Evolutionary conservation across 331 rosid species (phyloP).

Genomic region (Dryas integrifolia): DNA sequence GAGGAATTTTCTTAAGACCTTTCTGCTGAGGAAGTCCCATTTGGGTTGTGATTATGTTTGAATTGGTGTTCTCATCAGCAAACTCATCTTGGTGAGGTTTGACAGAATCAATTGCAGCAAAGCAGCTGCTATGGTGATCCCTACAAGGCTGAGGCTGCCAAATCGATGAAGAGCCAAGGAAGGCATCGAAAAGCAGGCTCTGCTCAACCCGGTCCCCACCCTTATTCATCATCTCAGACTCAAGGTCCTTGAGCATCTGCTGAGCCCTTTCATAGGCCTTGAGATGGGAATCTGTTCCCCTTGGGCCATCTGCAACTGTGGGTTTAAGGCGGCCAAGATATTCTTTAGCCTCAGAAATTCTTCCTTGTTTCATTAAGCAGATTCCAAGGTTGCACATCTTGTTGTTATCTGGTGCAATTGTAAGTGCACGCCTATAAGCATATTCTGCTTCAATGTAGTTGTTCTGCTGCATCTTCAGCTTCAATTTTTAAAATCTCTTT

Average conservation of each 20-base stretch:
- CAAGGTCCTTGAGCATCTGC: constrained; percentile 91
- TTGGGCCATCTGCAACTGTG: constrained; percentile 79
- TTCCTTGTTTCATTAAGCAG: constrained; percentile 98
- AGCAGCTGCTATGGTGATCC: constrained; percentile 58
- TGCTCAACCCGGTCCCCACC: constrained; percentile 81
- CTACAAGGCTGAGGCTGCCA: constrained; percentile 99
- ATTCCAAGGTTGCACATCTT: constrained; percentile 97
- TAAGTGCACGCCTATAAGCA: constrained; percentile 79
- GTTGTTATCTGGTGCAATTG: constrained; percentile 82
- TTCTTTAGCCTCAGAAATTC: constrained; percentile 83
- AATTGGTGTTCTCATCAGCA: constrained; percentile 67
- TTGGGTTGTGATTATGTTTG: constrained; percentile 32
- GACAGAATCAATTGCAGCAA: constrained; percentile 30
- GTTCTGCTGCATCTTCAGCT: constrained; percentile 65
- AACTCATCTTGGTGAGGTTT: constrained; percentile 44
- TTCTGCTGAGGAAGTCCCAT: constrained; percentile 35
- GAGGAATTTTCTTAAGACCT: constrained; percentile 25
- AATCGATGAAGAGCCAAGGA: constrained; percentile 90
- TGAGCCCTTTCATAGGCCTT: constrained; percentile 99
- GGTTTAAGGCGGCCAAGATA: constrained; percentile 74
- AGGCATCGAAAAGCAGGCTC: constrained; percentile 79
- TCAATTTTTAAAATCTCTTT: no score
- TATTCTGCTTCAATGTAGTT: constrained; percentile 94
- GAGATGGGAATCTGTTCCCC: constrained; percentile 96
- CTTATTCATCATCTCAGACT: constrained; percentile 75